phyloP scores from a whole-genome alignment of 192 early-diverging fungal species.

The Coemansia sp. region DNA sequence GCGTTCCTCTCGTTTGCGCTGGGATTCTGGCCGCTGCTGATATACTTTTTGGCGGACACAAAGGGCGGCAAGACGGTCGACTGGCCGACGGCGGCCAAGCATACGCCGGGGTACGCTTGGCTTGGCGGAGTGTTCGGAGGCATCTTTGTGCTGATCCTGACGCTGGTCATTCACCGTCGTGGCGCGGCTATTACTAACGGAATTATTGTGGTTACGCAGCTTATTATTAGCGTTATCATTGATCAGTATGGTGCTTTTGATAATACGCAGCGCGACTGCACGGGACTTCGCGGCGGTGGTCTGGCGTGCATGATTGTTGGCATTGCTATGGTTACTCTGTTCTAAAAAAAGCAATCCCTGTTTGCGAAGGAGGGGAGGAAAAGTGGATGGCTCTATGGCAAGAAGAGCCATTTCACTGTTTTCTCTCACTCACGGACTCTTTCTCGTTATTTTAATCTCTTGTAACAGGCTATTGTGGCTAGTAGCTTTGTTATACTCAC shows the following conservation, averaged over 20 bases:
- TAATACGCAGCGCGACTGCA: conserved; percentile 26
- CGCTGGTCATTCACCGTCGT: conserved; percentile 49
- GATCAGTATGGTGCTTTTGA: conserved; percentile 43
- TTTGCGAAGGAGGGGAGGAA: not conserved
- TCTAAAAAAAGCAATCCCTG: conserved; percentile 6
- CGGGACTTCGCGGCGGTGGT: conserved; percentile 44
- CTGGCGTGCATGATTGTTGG: conserved; percentile 52
- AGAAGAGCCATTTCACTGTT: too few species aligned
- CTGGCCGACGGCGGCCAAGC: conserved; percentile 25
- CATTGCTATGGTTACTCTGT: conserved; percentile 48
- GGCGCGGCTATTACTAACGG: conserved; percentile 52
- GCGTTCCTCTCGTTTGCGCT: conserved; percentile 46
- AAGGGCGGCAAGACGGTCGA: conserved; percentile 46
- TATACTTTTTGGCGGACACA: conserved; percentile 50
- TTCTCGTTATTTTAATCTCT: not conserved
- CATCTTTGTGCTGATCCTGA: conserved; percentile 49
- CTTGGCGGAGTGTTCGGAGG: conserved; percentile 47
- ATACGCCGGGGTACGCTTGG: conserved; percentile 43
- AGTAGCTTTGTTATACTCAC: not conserved
- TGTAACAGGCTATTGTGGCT: conserved; percentile 13
- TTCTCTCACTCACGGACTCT: not conserved
- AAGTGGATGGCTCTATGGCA: too few species aligned
- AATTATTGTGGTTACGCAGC: conserved; percentile 48
- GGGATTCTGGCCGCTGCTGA: conserved; percentile 52
- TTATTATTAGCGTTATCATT: conserved; percentile 47